Percentiles rank a stretch among this genome's conserved stretches.
phyloP scores from a whole-genome alignment of 768 basidiomycete species.

The Tephrocybe rancida region DNA sequence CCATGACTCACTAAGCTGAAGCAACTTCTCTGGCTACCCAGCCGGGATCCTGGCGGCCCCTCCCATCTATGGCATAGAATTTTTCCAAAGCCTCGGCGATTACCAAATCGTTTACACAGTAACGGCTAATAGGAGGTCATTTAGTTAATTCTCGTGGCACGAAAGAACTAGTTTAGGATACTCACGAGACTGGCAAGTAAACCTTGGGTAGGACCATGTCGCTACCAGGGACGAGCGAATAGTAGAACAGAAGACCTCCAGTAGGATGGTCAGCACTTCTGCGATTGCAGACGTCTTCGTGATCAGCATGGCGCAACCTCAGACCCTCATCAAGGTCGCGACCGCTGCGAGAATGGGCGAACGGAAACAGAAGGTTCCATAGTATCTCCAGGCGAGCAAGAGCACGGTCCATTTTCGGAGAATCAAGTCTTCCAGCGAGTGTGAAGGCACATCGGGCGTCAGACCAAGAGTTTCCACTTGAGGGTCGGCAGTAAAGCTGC shows the following conservation, averaged over 20 bases:
- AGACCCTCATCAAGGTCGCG: slow-evolving; percentile 21
- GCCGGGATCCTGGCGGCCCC: slow-evolving; percentile 19
- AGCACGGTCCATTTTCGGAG: slow-evolving; percentile 22
- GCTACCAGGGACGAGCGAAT: slow-evolving; percentile 28
- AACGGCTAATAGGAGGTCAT: slow-evolving; percentile 21
- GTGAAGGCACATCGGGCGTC: slow-evolving; percentile 28
- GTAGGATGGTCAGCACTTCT: slow-evolving; percentile 24
- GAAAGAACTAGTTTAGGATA: slow-evolving; percentile 1
- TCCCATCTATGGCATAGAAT: slow-evolving; percentile 21
- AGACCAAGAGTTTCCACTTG: slow-evolving; percentile 27
- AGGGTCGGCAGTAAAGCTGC: slow-evolving; percentile 32
- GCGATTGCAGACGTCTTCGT: slow-evolving; percentile 8
- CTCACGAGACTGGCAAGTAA: slow-evolving; percentile 33
- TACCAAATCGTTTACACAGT: slow-evolving; percentile 26
- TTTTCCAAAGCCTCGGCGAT: slow-evolving; percentile 30
- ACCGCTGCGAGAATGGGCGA: slow-evolving; percentile 23
- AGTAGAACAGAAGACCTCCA: slow-evolving; percentile 31
- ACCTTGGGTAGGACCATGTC: slow-evolving; percentile 31
- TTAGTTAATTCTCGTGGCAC: neutral
- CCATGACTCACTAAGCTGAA: slow-evolving; percentile 25
- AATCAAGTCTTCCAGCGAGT: slow-evolving; percentile 27
- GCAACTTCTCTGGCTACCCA: slow-evolving; percentile 32
- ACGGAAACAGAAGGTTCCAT: slow-evolving; percentile 33
- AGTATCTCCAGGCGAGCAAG: slow-evolving; percentile 25
- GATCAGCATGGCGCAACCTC: neutral